Percentiles rank a stretch among this genome's conserved stretches.
phyloP scores from a whole-genome alignment of 75 land plant species.

The Picea sitchensis region DNA sequence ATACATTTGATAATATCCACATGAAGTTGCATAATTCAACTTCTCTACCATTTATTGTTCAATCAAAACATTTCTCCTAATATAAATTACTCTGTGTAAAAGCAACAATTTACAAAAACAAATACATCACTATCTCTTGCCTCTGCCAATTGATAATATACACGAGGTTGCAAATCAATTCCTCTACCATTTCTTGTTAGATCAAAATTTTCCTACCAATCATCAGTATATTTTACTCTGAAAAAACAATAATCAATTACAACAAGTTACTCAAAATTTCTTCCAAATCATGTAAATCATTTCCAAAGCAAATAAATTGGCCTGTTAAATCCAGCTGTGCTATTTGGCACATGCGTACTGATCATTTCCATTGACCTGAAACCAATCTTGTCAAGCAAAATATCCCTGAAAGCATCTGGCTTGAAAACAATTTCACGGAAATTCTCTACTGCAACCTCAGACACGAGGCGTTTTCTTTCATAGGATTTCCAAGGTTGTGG shows the following conservation, averaged over 20 bases:
- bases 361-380: conserved; percentile 60
- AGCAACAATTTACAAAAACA: background rate
- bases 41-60: background rate
- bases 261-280: background rate
- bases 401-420: conserved; percentile 43
- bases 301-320: conserved; percentile 47
- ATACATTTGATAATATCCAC: background rate
- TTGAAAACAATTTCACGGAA: conserved; percentile 17
- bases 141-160: background rate
- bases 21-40: background rate
- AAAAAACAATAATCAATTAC: background rate
- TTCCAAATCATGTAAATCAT: conserved; percentile 12
- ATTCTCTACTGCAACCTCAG: conserved; percentile 32
- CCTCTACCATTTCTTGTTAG: background rate
- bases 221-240: background rate
- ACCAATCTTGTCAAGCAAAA: conserved; percentile 76
- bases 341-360: conserved; percentile 32
- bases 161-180: background rate
- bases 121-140: background rate
- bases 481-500: conserved; percentile 95
- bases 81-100: background rate
- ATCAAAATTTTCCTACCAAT: background rate
- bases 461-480: conserved; percentile 45
- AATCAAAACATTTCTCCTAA: background rate
- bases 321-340: conserved; percentile 60